Evolutionary conservation across 2,329 filamentous ascomycete species (phyloP), one percentile per base, ranked within the genome.

Genomic region (Xylariaceae sp.): DNA sequence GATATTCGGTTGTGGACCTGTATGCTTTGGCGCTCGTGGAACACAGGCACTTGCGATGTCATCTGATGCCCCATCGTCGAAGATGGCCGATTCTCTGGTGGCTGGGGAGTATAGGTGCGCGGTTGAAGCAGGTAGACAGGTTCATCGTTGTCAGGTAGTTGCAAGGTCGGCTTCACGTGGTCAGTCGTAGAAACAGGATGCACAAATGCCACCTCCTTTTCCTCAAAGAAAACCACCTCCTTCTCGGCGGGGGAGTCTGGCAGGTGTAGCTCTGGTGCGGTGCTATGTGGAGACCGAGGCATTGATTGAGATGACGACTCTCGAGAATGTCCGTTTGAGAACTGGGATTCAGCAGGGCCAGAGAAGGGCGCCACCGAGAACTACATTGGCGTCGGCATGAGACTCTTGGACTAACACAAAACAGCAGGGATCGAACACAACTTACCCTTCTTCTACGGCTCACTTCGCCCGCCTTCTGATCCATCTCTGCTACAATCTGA

Each of bases 401-500:
- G 53, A 49, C 34, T 58, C 41, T 51, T 17, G 13, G 41, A 44
- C 10, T 18, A 8, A 11, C 18, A 34, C 18, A n/a, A 37, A 23
- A 35, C 23, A 35, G 6, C 44, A 15, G 47, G 17, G 30, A n/a
- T 51, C 53, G 50, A 49, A 61, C 53, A 52, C 61, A 51, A 73
- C 85, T 76, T 81, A 90, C 88, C 79, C 85, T 84, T 71, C 85
- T 89, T 70, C 86, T 86, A 56, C 90, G 84, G 76, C 90, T 95
- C 48, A 93, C 88, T 70, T 90, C 85, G 15, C 89, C 91, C 50
- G 92, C 92, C 69, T 90, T 87, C 71, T 86, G 87, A 71, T 95
- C 88, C 81, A 97, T 95, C 72, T 96, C 90, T 13, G 86, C 84
- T 56, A 95, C 87, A 65, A 94, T 89, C 55, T 84, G 86, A 64